These are phyloP conservation scores for Catharanthus roseus DNA, from an alignment of 257 asterid species.

Conservation along the genomic window DNA sequence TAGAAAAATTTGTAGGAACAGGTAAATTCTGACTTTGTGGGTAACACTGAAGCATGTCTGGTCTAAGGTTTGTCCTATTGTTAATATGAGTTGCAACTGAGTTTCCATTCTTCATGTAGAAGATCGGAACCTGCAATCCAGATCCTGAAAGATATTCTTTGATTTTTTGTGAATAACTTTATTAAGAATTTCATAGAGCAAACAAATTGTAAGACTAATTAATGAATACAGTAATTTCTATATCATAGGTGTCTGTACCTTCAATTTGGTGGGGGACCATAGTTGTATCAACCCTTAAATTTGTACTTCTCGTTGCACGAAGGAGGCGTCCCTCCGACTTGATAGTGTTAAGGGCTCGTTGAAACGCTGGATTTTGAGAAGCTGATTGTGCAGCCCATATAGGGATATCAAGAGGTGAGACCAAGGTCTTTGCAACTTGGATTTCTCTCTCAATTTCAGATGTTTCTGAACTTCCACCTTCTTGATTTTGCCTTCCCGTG, in stretches of 20 bases:
- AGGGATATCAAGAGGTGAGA: neutral
- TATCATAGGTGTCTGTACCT: too few relatives aligned
- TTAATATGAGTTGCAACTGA: too few relatives aligned
- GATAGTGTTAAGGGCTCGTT: constrained; percentile 1
- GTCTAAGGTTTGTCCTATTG: neutral
- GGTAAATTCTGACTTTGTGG: too few relatives aligned
- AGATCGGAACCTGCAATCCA: neutral
- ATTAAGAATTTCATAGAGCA: neutral
- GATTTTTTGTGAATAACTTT: neutral
- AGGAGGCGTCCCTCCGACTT: neutral
- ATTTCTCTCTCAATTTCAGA: neutral
- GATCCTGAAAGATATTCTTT: neutral
- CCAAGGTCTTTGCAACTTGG: neutral
- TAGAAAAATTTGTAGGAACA: too few relatives aligned
- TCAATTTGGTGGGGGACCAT: neutral
- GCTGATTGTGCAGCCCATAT: neutral
- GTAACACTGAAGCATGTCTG: too few relatives aligned
- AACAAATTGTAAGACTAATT: neutral
- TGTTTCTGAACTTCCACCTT: neutral
- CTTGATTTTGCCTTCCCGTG: neutral
- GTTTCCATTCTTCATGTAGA: neutral
- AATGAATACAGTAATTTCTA: too few relatives aligned
- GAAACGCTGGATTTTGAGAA: constrained; percentile 2
- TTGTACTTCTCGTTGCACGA: neutral
- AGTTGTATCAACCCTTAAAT: too few relatives aligned